Conservation (phyloP, 768 basidiomycete genomes). For the Gloeophyllum trabeum region DNA sequence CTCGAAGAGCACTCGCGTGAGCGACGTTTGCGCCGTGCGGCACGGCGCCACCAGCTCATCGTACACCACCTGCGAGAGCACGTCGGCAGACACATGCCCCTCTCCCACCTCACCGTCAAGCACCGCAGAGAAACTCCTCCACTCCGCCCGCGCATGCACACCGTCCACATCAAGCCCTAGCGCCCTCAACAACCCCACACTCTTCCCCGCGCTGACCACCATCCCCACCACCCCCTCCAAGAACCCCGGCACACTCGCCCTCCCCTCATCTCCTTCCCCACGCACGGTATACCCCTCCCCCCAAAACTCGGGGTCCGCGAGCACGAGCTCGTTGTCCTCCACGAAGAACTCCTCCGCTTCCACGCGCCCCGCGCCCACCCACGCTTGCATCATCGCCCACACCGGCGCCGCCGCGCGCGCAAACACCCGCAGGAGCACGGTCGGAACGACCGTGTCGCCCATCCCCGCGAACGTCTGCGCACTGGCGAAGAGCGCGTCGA, state of each 20-base stretch:
- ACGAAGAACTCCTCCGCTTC: slow-evolving; percentile 72
- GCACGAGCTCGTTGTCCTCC: slow-evolving; percentile 47
- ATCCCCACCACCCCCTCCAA: slow-evolving; percentile 46
- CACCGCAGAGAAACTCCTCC: slow-evolving; percentile 2
- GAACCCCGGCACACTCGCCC: slow-evolving; percentile 39
- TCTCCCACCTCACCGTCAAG: slow-evolving; percentile 8
- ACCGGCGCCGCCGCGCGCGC: slow-evolving; percentile 52
- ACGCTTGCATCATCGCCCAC: slow-evolving; percentile 62
- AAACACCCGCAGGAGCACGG: slow-evolving; percentile 53
- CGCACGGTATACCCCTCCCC: slow-evolving; percentile 44
- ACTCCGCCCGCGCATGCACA: neutral
- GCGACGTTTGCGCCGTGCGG: slow-evolving; percentile 32
- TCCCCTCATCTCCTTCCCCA: slow-evolving; percentile 15
- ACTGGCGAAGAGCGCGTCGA: slow-evolving; percentile 50
- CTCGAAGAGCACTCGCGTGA: slow-evolving; percentile 49
- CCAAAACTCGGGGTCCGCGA: slow-evolving; percentile 71
- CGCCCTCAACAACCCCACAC: slow-evolving; percentile 60
- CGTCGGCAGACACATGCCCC: slow-evolving; percentile 36
- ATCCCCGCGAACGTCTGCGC: slow-evolving; percentile 50
- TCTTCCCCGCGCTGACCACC: slow-evolving; percentile 63
- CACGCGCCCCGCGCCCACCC: slow-evolving; percentile 59
- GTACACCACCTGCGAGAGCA: slow-evolving; percentile 48
- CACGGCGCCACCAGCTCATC: slow-evolving; percentile 54
- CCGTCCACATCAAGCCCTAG: neutral
- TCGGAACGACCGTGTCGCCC: slow-evolving; percentile 40